Evolutionary conservation across 192 early-diverging fungal species (phyloP).

Genomic region (Jimgerdemannia flammicorona): DNA sequence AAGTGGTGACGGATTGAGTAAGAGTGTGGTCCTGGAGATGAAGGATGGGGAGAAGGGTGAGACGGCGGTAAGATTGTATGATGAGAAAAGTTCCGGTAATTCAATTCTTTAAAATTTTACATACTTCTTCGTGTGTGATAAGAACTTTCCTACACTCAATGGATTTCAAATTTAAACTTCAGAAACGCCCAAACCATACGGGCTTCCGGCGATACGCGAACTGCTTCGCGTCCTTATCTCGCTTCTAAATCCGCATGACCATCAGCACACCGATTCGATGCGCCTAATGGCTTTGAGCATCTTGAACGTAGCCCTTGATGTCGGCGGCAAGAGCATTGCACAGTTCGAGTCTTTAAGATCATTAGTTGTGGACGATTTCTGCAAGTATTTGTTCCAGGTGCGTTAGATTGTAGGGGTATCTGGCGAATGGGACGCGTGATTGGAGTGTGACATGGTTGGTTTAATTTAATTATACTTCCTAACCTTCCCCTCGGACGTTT

Average conservation of each 20-base stretch:
- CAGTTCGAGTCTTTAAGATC: constrained; percentile 55
- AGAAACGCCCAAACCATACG: constrained; percentile 52
- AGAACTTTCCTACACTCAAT: too few species aligned
- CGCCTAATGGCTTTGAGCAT: constrained; percentile 87
- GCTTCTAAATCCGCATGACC: constrained; percentile 84
- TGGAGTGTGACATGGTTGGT: background rate
- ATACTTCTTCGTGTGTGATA: too few species aligned
- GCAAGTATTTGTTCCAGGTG: constrained; percentile 83
- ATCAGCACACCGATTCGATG: constrained; percentile 92
- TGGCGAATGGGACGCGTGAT: background rate
- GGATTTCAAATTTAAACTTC: background rate
- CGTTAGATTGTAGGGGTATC: background rate
- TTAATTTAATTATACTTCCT: too few species aligned
- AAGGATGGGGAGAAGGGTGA: background rate
- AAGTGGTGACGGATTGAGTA: background rate
- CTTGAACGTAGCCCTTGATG: constrained; percentile 81
- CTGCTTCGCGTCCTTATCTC: constrained; percentile 87
- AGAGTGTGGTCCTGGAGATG: background rate
- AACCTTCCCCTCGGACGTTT: background rate
- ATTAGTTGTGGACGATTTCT: constrained; percentile 79
- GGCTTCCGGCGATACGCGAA: constrained; percentile 85
- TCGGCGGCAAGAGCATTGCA: constrained; percentile 75
- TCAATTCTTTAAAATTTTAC: too few species aligned
- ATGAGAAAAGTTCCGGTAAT: constrained; percentile 1
- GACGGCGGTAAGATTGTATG: background rate